Evolutionary conservation across 768 basidiomycete species (phyloP), one percentile per base, ranked within the genome.

Genomic region (Auricularia heimuer): DNA sequence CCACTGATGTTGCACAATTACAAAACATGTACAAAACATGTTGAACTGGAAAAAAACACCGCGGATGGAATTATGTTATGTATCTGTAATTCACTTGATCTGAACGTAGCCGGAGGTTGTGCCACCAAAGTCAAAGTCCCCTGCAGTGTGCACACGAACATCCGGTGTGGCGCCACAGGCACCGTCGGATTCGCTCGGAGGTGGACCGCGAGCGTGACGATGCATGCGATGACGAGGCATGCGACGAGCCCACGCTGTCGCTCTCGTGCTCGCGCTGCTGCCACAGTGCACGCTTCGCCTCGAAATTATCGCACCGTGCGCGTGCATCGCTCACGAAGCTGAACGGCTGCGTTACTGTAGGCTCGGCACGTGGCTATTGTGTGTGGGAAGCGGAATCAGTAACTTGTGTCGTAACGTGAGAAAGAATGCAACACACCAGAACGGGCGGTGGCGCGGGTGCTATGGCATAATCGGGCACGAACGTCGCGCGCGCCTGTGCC

Each of bases 81-180:
- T 24, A 24, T 24, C 24, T 24, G 24, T 24, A 24, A 24, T 24
- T 24, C 24, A 24, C 24, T 24, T 24, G 24, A 24, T 24, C 24
- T 24, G 24, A 24, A 24, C 24, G 24, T 24, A 24, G 24, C 24
- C 24, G 24, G 24, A 24, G 24, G 24, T 24, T 24, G 24, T 24
- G 24, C 24, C 70, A 72, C 74, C 77, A 67, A 78, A 80, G 60
- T 90, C 86, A 72, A 86, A 90, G 76, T 81, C 71, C 88, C 86
- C 68, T 77, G 79, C 24, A 24, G 24, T 24, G 24, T 77, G 79
- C 65, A 83, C 80, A 44, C 89, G 81, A 16, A 72, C 73, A 44
- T 84, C 83, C 4, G 77, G 63, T 74, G 70, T 47, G 83, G 76
- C 10, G 81, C 75, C 11, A 74, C 70, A 11, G 85, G 85, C 3